A percentile compares a stretch with the other conserved stretches of the same genome.
phyloP scores from a whole-genome alignment of 169 alveolate genomes.

The Cyclospora cayetanensis region DNA sequence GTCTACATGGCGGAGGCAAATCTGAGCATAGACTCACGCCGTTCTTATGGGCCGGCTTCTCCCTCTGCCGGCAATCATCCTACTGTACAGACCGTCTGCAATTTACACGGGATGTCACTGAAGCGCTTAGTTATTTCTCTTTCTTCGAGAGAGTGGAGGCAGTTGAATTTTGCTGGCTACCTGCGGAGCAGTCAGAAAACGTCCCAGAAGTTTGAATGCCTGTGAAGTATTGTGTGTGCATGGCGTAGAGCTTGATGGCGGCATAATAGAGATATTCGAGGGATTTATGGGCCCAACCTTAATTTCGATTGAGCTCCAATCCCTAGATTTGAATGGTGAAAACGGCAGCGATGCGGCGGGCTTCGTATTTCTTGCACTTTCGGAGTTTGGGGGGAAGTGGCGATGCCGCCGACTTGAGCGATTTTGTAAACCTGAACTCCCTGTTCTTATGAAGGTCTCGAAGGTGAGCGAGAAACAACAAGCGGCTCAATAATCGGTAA shows the following conservation, averaged over 20 bases:
- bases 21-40: no score
- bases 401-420: slow-evolving; percentile 45
- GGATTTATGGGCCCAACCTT: slow-evolving; percentile 67
- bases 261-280: slow-evolving; percentile 47
- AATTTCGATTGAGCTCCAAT: slow-evolving; percentile 16
- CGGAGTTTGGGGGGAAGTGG: slow-evolving; percentile 51
- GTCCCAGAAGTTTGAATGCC: background rate
- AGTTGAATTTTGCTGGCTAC: background rate
- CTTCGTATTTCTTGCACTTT: background rate
- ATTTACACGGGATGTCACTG: background rate
- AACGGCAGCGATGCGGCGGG: background rate
- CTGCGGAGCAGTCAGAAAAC: background rate
- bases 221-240: background rate
- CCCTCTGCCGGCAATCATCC: no score
- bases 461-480: slow-evolving; percentile 20
- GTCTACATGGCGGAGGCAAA: no score
- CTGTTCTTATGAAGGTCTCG: slow-evolving; percentile 2
- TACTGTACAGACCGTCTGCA: no score
- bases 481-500: no score
- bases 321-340: background rate
- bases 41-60: no score
- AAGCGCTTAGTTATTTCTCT: background rate
- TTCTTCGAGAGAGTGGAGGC: background rate
- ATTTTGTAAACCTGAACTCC: slow-evolving; percentile 4
- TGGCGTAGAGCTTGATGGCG: slow-evolving; percentile 58